A percentile compares a stretch with the other conserved stretches of the same genome.
phyloP scores from a whole-genome alignment of 257 asterid species.

The Scutellaria minor region DNA sequence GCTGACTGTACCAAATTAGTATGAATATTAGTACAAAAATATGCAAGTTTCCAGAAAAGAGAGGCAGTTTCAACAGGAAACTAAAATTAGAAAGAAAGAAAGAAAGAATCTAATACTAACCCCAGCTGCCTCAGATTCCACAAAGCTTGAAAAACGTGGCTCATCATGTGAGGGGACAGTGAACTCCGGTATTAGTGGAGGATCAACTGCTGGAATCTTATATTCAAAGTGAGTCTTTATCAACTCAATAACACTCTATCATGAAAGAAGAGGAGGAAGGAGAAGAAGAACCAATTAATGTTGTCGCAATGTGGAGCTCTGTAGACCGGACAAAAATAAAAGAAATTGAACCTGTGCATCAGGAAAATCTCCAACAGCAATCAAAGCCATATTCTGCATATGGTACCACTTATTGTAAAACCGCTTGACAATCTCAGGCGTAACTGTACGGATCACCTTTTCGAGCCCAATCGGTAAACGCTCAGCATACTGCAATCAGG shows the following conservation, averaged over 20 bases:
- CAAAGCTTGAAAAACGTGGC: constrained; percentile 86
- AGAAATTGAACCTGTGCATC: constrained; percentile 69
- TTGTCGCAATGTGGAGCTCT: constrained; percentile 14
- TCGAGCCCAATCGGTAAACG: constrained; percentile 90
- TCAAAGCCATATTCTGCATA: constrained; percentile 88
- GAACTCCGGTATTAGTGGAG: constrained; percentile 70
- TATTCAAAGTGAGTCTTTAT: constrained; percentile 78
- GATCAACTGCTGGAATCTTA: constrained; percentile 61
- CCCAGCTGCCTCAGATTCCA: constrained; percentile 97
- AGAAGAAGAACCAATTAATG: constrained; percentile 33
- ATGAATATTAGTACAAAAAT: constrained; percentile 26
- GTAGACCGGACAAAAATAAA: constrained; percentile 11
- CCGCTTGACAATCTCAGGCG: constrained; percentile 74
- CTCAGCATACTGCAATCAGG: constrained; percentile 77
- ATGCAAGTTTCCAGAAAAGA: constrained; percentile 26
- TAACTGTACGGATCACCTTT: constrained; percentile 81
- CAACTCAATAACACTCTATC: constrained; percentile 80
- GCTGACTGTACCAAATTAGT: constrained; percentile 73
- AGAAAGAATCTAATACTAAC: constrained; percentile 47
- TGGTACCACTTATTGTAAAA: constrained; percentile 89
- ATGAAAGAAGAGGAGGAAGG: constrained; percentile 38
- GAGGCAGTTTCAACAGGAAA: constrained; percentile 17
- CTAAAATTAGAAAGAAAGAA: constrained; percentile 21
- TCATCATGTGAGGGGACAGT: constrained; percentile 81
- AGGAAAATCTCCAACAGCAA: constrained; percentile 94